Base-by-base conservation (phyloP, 148 eudicot genomes). In the Mesembryanthemum crystallinum region DNA sequence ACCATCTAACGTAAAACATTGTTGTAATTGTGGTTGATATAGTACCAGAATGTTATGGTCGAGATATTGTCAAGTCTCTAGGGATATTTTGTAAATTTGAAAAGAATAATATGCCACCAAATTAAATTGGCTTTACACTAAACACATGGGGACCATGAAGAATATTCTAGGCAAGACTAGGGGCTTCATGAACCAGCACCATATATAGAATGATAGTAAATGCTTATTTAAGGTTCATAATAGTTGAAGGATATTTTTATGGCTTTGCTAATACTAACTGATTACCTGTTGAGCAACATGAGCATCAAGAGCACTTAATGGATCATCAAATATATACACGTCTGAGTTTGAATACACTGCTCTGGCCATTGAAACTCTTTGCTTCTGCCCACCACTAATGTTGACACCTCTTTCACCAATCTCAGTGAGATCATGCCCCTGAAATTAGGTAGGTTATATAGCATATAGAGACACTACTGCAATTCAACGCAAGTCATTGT, bases 371-470 rank as follows among this genome's bases (percentile, higher is more conserved):
- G 95, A 90, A 62, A 90, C 90, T 82, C 95, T 84, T 76, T 90
- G 95, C 83, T 88, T 90, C 77, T 90, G 95, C 69, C 95, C 95
- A 73, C 95, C 95, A 67, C 95, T 90, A 68, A 90, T 90, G 59
- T 87, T 90, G 59, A 90, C 95, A 71, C 95, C 95, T 76, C 95
- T 86, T 84, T 90, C 95, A 68, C 95, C 95, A 77, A 90, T 90
- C 82, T 90, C 95, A 37, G 95, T 90, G 60, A 88, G 92, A 87
- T 90, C 95, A 81, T 92, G 90, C 25, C 95, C 95, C 95, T 90
- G 69, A 59, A 61, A 61, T 54, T 54, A 27, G n/a, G 32, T 9
- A 61, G 33, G 65, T 29, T 1, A 12, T 24, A 25, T 13, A 24
- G 21, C 33, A 61, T 25, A 61, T 2, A 54, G 58, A 54, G 18